A percentile compares a stretch with the other conserved stretches of the same genome.
Evolutionary conservation across 768 basidiomycete genomes (phyloP).

Genomic region (Xerocomellus dryophilus): DNA sequence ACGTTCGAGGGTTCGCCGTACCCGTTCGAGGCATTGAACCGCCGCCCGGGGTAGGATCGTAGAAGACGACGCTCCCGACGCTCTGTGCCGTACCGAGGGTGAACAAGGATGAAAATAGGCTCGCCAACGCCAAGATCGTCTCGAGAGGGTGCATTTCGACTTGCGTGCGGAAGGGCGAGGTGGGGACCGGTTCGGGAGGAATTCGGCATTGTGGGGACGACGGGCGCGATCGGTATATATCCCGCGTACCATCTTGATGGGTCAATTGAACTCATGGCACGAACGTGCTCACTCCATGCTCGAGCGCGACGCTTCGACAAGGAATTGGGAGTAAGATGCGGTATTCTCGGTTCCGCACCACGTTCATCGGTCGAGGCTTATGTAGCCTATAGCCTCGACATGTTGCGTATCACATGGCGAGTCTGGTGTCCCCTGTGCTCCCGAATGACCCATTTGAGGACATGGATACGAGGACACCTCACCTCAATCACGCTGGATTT

Average conservation of each 20-base stretch:
- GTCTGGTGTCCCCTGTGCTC: too few relatives aligned
- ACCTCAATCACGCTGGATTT: not conserved
- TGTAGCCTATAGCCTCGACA: not conserved
- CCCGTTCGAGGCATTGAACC: slow-evolving; percentile 46
- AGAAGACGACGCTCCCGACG: slow-evolving; percentile 26
- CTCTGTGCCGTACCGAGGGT: not conserved
- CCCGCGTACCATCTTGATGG: not conserved
- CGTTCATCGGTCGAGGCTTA: not conserved
- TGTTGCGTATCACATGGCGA: too few relatives aligned
- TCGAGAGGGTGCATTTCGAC: slow-evolving; percentile 6
- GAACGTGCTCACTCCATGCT: not conserved
- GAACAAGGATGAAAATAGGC: slow-evolving; percentile 4
- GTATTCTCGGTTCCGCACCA: not conserved
- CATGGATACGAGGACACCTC: not conserved
- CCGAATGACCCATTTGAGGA: not conserved
- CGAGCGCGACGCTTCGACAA: too few relatives aligned
- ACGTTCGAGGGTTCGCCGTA: slow-evolving; percentile 48
- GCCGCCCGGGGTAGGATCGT: slow-evolving; percentile 34
- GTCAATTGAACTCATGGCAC: not conserved
- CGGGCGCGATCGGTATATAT: not conserved
- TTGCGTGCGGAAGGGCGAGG: not conserved
- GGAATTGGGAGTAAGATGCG: not conserved
- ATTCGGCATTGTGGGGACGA: not conserved
- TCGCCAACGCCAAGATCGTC: not conserved
- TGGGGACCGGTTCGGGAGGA: too few relatives aligned